Percentiles rank a stretch among this genome's conserved stretches.
Evolutionary conservation across 1,284 basidiomycete species (phyloP).

Genomic region (Ganoderma meredithae): DNA sequence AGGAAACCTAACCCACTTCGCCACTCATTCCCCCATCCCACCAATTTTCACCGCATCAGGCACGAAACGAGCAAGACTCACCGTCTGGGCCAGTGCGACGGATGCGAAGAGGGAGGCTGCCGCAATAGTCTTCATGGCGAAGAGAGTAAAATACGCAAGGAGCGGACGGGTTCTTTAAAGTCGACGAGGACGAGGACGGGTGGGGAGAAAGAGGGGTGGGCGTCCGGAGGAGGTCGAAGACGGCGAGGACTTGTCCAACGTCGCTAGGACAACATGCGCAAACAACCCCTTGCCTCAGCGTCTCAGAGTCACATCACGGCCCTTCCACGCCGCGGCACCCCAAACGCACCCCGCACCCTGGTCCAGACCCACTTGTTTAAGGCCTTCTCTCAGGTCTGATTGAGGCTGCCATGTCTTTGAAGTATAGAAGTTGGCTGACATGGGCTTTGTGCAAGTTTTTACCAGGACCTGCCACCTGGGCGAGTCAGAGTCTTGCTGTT

Average conservation of each 20-base stretch:
- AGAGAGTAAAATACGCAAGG: slow-evolving; percentile 48
- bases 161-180: slow-evolving; percentile 58
- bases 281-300: slow-evolving; percentile 27
- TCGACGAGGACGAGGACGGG: slow-evolving; percentile 48
- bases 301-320: slow-evolving; percentile 8
- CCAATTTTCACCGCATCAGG: not conserved
- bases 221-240: slow-evolving; percentile 21
- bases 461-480: too few relatives aligned
- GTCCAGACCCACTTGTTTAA: not conserved
- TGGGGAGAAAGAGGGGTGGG: slow-evolving; percentile 24
- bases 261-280: slow-evolving; percentile 38
- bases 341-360: not conserved
- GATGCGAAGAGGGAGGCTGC: slow-evolving; percentile 54
- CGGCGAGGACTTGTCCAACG: slow-evolving; percentile 27
- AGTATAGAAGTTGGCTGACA: not conserved
- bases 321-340: not conserved
- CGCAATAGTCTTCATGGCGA: slow-evolving; percentile 58
- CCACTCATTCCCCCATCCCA: not conserved
- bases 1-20: not conserved
- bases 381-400: not conserved
- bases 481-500: too few relatives aligned
- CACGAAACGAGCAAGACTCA: slow-evolving; percentile 30
- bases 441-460: too few relatives aligned
- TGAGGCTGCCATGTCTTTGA: not conserved
- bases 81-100: slow-evolving; percentile 54